Evolutionary conservation across 2,329 filamentous ascomycete genomes (phyloP).

Genomic region (Alternaria solani): DNA sequence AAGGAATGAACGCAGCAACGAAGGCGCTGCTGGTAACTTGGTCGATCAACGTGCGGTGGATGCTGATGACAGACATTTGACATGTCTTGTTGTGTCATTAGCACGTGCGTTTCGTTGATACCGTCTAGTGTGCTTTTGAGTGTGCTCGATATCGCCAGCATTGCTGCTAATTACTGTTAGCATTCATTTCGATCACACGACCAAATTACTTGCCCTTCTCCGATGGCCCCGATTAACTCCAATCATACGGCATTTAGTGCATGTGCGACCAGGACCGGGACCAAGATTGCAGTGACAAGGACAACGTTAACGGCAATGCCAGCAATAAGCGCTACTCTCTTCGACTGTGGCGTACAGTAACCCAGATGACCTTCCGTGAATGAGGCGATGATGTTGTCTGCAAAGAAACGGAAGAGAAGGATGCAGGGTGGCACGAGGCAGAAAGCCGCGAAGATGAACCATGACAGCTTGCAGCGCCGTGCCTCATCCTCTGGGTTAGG

Average conservation of each 20-base stretch:
- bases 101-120: not conserved
- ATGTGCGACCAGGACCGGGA: constrained; percentile 37
- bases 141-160: not conserved
- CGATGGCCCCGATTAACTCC: too few species aligned
- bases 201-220: not conserved
- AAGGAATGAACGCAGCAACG: not conserved
- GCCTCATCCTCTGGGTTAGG: constrained; percentile 34
- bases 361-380: constrained; percentile 43
- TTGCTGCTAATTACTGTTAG: not conserved
- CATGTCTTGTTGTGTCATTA: not conserved
- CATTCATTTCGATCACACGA: too few species aligned
- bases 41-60: not conserved
- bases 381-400: constrained; percentile 43
- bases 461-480: constrained; percentile 41
- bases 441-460: constrained; percentile 44
- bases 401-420: constrained; percentile 46
- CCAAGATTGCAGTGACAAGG: constrained; percentile 30
- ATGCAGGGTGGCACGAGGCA: constrained; percentile 48
- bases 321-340: constrained; percentile 41
- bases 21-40: not conserved
- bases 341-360: constrained; percentile 40
- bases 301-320: constrained; percentile 42
- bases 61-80: not conserved
- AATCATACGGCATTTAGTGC: constrained; percentile 28
- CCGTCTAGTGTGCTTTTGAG: not conserved